A percentile compares a stretch with the other conserved stretches of the same genome.
Evolutionary conservation across 257 asterid species (phyloP).

Genomic region (Forsythia viridissima): DNA sequence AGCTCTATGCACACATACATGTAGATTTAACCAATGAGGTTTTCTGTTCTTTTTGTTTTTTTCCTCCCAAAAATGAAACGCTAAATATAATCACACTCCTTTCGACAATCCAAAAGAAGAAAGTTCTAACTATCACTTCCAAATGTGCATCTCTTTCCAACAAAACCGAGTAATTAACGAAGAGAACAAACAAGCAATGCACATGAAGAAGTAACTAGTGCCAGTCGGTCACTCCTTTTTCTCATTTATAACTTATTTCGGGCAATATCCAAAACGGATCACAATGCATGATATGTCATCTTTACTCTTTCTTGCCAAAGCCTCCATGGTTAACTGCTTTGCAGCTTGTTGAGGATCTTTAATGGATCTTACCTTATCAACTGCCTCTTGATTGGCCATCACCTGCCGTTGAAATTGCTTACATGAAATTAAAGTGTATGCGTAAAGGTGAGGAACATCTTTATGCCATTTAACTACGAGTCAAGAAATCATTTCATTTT

Average conservation of each 20-base stretch:
- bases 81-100: not conserved
- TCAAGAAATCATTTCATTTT: not conserved
- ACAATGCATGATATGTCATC: conserved; percentile 87
- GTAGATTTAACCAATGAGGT: not conserved
- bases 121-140: not conserved
- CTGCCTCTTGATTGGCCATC: conserved; percentile 78
- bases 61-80: not conserved
- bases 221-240: not conserved
- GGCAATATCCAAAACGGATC: conserved; percentile 61
- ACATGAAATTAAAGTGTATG: not conserved
- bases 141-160: not conserved
- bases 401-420: conserved; percentile 48
- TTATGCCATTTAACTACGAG: not conserved
- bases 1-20: conserved; percentile 2
- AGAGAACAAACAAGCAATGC: not conserved
- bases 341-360: conserved; percentile 83
- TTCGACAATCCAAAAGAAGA: not conserved
- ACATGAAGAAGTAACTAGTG: not conserved
- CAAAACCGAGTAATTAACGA: not conserved
- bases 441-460: not conserved
- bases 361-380: conserved; percentile 50
- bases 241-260: not conserved
- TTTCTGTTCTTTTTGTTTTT: not conserved
- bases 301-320: conserved; percentile 70
- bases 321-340: conserved; percentile 68